These are phyloP conservation scores for Sanguinoderma infundibulare DNA, from an alignment of 1,284 basidiomycete species.

Conservation along the genomic window DNA sequence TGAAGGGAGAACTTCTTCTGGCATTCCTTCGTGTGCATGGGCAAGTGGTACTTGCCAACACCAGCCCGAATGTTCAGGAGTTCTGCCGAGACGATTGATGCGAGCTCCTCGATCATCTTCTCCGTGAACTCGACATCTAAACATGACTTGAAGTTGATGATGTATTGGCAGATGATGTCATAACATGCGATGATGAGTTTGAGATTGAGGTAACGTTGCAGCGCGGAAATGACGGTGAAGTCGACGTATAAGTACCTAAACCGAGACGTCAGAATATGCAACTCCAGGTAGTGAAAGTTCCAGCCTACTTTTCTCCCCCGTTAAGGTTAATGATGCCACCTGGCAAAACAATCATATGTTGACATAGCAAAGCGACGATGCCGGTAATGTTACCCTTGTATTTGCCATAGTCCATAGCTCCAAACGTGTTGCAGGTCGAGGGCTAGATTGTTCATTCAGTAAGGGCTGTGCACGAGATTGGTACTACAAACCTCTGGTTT, in stretches of 20 bases:
- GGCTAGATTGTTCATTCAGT: background rate
- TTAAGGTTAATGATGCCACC: conserved; percentile 2
- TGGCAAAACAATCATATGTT: conserved; percentile 6
- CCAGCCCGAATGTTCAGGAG: background rate
- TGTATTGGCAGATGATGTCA: conserved; percentile 22
- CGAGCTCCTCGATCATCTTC: background rate
- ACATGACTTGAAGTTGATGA: background rate
- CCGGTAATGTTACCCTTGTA: conserved; percentile 10
- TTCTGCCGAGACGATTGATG: background rate
- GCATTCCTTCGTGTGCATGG: conserved; percentile 25
- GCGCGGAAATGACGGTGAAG: conserved; percentile 3
- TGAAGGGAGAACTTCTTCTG: conserved; percentile 1
- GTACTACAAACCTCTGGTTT: background rate
- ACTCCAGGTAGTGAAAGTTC: too few species aligned
- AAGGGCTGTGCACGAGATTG: too few species aligned
- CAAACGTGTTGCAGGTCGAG: conserved; percentile 8
- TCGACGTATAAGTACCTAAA: conserved; percentile 10
- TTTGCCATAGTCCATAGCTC: conserved; percentile 10
- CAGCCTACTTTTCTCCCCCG: conserved; percentile 6
- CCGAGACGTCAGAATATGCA: background rate
- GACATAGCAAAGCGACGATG: conserved; percentile 1
- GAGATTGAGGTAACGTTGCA: conserved; percentile 8
- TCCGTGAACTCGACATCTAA: background rate
- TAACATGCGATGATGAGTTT: background rate
- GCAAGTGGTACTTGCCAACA: conserved; percentile 29